A percentile compares a stretch with the other conserved stretches of the same genome.
Evolutionary conservation across 2,329 filamentous ascomycete species (phyloP).

Genomic region (Pseudogymnoascus sp.): DNA sequence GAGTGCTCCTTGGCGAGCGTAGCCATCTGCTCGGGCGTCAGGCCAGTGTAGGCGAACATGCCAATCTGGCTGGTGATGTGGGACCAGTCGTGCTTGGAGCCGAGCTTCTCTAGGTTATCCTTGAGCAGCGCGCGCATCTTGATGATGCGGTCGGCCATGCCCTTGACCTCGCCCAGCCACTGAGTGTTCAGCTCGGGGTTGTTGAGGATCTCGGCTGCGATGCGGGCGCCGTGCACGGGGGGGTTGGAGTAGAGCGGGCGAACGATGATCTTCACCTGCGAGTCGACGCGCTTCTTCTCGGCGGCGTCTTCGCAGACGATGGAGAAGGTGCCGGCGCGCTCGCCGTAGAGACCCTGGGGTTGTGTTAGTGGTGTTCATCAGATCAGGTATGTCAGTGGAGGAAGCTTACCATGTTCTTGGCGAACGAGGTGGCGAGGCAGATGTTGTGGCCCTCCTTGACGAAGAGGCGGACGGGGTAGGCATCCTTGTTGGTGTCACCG

Average conservation of each 20-base stretch:
- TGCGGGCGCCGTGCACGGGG: slow-evolving; percentile 88
- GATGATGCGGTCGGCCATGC: slow-evolving; percentile 98
- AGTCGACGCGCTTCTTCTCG: slow-evolving; percentile 93
- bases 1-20: slow-evolving; percentile 88
- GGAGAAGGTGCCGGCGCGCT: slow-evolving; percentile 96
- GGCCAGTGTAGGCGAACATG: slow-evolving; percentile 98
- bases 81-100: slow-evolving; percentile 95
- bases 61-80: slow-evolving; percentile 99
- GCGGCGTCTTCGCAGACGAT: slow-evolving; percentile 76
- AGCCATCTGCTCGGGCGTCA: slow-evolving; percentile 87
- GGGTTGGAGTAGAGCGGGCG: slow-evolving; percentile 98
- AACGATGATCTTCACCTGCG: slow-evolving; percentile 96
- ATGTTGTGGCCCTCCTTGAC: slow-evolving; percentile 85
- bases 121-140: slow-evolving; percentile 92
- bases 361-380: slow-evolving; percentile 7
- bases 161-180: slow-evolving; percentile 96
- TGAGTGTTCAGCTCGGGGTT: slow-evolving; percentile 77
- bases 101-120: slow-evolving; percentile 88
- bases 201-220: slow-evolving; percentile 88
- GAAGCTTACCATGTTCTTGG: slow-evolving; percentile 86
- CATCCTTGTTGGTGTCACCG: slow-evolving; percentile 84
- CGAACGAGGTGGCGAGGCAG: slow-evolving; percentile 85
- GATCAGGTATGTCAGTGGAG: not conserved
- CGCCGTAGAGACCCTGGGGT: slow-evolving; percentile 81
- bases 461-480: slow-evolving; percentile 89